Evolutionary conservation across 768 basidiomycete genomes (phyloP), one percentile per base, ranked within the genome.

Genomic region (Dioszegia aurantiaca): DNA sequence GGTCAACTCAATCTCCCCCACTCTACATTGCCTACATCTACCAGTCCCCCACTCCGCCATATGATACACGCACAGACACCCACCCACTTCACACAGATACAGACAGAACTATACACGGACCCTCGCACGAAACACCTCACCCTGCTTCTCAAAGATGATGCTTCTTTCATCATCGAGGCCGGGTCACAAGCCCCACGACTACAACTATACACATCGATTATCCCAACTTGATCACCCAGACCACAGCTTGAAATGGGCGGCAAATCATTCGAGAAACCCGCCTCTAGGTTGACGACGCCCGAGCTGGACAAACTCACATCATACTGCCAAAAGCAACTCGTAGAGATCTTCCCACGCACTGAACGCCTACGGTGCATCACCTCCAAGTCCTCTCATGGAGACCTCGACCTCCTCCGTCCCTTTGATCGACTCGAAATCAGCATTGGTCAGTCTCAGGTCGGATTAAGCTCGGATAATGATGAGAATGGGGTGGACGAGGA

Each of bases 331-430:
- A 8, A 5, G 11, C 37, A 24, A 11, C 51, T 53, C 11, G 11
- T 2, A 1, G 17, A n/a, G 3, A 24, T 53, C 21, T 53, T 53
- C 36, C 33, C 51, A 21, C 36, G 51, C 1, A 27, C 27, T 23
- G 51, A 53, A 26, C 36, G 51, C 10, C 37, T 53, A 24, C 36
- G 51, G 2, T 53, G 51, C 26, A 53, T 53, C 51, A 37, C 36
- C 26, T 40, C 51, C 19, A 53, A 53, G 23, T 6, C 36, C 26
- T 53, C 51, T 40, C 51, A 53, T 27, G 51, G 51, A 5, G 51
- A 53, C 21, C 51, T 53, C 39, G 51, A 53, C 51, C 37, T 53
- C 3, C 51, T 53, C 51, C 40, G 36, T n/a, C 10, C 51, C 24
- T 53, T 53, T n/a, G 51, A 41, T 31, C 12, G 24, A 14, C 36